Conservation (phyloP, 2,329 filamentous ascomycete species). For the Pseudogymnoascus sp. region DNA sequence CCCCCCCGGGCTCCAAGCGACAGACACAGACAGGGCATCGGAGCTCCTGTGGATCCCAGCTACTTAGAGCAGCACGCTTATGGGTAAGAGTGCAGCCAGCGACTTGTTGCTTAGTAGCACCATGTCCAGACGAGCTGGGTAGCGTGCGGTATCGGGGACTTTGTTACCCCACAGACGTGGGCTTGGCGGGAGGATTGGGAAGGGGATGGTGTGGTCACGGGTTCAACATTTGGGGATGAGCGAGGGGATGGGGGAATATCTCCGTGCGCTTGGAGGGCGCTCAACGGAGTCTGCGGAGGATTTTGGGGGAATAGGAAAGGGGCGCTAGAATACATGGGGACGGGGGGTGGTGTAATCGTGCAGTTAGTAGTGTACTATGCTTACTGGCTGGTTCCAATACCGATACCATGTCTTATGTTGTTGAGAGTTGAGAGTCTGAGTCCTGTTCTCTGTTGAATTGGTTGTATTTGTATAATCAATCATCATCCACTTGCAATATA, state of each 20-base stretch:
- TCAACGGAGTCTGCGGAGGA: too few relatives aligned
- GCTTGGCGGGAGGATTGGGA: neutral
- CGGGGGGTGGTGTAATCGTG: too few relatives aligned
- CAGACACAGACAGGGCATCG: too few relatives aligned
- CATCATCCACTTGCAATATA: conserved; percentile 1
- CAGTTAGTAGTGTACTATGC: too few relatives aligned
- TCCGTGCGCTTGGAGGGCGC: neutral
- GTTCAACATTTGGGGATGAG: neutral
- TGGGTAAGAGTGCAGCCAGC: neutral
- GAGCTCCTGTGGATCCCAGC: neutral
- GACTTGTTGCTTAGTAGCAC: too few relatives aligned
- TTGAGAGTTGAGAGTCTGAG: too few relatives aligned
- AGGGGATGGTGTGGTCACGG: neutral
- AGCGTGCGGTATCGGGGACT: neutral
- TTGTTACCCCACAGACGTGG: neutral
- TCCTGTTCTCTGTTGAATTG: neutral
- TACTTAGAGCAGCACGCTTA: neutral
- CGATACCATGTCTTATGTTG: neutral
- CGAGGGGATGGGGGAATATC: neutral
- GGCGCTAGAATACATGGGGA: neutral
- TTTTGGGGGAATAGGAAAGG: neutral
- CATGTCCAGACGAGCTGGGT: too few relatives aligned
- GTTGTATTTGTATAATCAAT: neutral
- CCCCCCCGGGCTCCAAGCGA: too few relatives aligned
- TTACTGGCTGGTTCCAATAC: too few relatives aligned